These are phyloP conservation scores for Globisporangium yorkense DNA, from an alignment of 352 stramenopile species.

Conservation along the genomic window DNA sequence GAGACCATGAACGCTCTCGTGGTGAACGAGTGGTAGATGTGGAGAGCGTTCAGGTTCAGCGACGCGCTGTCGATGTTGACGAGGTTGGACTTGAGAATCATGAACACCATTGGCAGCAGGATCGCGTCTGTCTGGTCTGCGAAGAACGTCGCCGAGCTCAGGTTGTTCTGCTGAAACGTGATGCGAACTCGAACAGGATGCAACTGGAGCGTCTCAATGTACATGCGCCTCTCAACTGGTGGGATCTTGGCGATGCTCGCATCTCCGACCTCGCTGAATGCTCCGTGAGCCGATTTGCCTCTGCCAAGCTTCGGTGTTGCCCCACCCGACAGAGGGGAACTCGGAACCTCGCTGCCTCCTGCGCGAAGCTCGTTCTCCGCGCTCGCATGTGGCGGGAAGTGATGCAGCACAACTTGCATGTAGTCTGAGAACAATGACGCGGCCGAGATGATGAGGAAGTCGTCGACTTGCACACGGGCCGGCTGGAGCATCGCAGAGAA, in stretches of 20 bases:
- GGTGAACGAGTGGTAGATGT: constrained; percentile 78
- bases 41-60: constrained; percentile 76
- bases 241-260: constrained; percentile 18
- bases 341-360: too few species aligned
- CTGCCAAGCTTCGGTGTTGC: not conserved
- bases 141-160: constrained; percentile 34
- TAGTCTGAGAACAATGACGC: constrained; percentile 36
- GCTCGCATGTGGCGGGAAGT: constrained; percentile 19
- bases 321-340: not conserved
- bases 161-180: constrained; percentile 66
- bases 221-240: constrained; percentile 56
- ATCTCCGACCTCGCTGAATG: not conserved
- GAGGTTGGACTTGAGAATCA: constrained; percentile 57
- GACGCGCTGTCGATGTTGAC: constrained; percentile 76
- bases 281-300: not conserved
- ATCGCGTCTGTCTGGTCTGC: constrained; percentile 30
- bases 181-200: constrained; percentile 77
- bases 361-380: not conserved
- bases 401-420: constrained; percentile 31
- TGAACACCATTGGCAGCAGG: constrained; percentile 48
- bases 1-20: constrained; percentile 63
- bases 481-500: constrained; percentile 80
- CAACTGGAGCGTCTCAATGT: constrained; percentile 81
- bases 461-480: constrained; percentile 49
- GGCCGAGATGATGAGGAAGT: constrained; percentile 48